phyloP scores from a whole-genome alignment of 106 monocot species.

The Platanthera zijinensis region DNA sequence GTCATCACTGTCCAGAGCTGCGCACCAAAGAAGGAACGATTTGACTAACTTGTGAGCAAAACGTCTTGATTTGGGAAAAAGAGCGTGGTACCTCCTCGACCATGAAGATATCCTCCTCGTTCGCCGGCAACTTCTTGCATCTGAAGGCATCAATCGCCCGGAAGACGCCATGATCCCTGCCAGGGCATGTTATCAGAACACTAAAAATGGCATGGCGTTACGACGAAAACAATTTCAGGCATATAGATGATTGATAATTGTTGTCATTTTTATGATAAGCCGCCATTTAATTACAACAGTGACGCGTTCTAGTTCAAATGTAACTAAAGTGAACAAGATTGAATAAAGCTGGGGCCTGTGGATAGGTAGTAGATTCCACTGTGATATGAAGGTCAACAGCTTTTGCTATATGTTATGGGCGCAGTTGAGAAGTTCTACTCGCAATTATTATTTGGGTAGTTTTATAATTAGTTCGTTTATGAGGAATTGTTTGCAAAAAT shows the following conservation, averaged over 20 bases:
- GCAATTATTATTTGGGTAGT: too few species aligned
- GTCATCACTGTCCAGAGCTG: constrained; percentile 99
- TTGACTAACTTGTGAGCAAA: neutral
- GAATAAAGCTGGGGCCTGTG: too few species aligned
- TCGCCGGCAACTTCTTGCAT: constrained; percentile 99
- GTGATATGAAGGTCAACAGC: too few species aligned
- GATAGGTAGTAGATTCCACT: too few species aligned
- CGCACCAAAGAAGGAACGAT: neutral
- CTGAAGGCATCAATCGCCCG: constrained; percentile 68
- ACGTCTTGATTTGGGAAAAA: neutral
- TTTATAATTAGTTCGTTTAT: too few species aligned
- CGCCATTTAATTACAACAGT: too few species aligned
- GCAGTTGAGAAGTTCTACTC: too few species aligned
- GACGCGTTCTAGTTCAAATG: too few species aligned
- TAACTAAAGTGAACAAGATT: too few species aligned
- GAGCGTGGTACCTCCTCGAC: constrained; percentile 75
- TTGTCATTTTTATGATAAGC: neutral
- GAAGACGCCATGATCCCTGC: constrained; percentile 89
- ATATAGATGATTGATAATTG: neutral
- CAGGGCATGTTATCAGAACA: constrained; percentile 99
- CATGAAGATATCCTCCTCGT: constrained; percentile 96
- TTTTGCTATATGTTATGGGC: too few species aligned
- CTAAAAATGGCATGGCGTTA: constrained; percentile 2
- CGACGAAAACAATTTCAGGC: neutral
- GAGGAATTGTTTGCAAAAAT: too few species aligned